phyloP scores from a whole-genome alignment of 1,284 basidiomycete genomes.

The Ustilago curta region DNA sequence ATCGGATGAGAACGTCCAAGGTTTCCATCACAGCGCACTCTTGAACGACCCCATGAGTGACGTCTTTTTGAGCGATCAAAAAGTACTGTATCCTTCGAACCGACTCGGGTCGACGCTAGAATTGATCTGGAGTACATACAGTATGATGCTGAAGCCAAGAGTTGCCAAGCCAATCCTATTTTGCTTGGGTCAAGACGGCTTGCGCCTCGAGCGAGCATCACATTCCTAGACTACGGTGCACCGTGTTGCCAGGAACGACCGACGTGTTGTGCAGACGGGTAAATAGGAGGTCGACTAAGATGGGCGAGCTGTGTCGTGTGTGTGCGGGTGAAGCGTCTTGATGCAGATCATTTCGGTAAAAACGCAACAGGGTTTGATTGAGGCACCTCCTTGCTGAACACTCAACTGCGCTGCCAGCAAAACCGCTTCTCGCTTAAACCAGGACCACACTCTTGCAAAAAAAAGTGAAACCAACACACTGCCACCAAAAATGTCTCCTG shows the following conservation, averaged over 20 bases:
- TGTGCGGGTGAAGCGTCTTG: neutral
- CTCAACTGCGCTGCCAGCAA: slow-evolving; percentile 16
- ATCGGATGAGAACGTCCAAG: neutral
- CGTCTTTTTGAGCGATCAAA: no score
- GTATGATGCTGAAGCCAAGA: neutral
- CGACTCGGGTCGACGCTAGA: no score
- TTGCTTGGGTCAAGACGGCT: neutral
- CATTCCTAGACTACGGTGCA: slow-evolving; percentile 2
- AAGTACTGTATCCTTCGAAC: no score
- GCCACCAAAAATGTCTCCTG: slow-evolving; percentile 14
- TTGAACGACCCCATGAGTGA: no score
- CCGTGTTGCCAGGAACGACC: neutral
- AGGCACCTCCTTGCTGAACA: slow-evolving; percentile 18
- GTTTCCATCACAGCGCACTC: no score
- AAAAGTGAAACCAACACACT: slow-evolving; percentile 9
- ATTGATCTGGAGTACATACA: no score
- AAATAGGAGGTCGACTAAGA: no score
- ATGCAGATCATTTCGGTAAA: neutral
- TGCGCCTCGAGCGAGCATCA: neutral
- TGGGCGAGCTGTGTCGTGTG: neutral
- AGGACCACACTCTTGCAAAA: neutral
- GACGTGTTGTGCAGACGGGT: neutral
- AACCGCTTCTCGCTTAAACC: slow-evolving; percentile 10
- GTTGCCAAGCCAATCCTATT: neutral
- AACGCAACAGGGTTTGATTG: neutral